Evolutionary conservation across 2,329 filamentous ascomycete genomes (phyloP), one percentile per base, ranked within the genome.

Genomic region (Microdochium nivale): DNA sequence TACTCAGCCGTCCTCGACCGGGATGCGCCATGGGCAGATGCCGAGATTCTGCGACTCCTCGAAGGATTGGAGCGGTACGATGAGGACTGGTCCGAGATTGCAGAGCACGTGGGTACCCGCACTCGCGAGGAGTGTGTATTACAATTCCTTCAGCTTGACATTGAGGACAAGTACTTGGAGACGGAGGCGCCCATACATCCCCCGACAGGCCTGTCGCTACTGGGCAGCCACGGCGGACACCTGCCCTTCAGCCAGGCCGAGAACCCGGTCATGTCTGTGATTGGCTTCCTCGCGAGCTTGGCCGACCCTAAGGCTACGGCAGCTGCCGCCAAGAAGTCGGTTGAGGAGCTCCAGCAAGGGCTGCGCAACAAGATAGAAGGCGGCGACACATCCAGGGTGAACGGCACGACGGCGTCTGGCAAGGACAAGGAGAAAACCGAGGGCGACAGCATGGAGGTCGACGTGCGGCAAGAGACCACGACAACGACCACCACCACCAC

Each of bases 131-230:
- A 99, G 71, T 99, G 94, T 67, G 92, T 97, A 16, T 79, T 97
- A 60, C 94, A 96, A 66, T 99, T 99, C 74, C 70, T 99, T 57
- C 90, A 96, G 65, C 77, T 99, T 33, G 92, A 96, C 59, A 99
- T 99, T 55, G 94, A 97, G 67, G 92, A 96, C 73, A 95, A 95
- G 67, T 99, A 96, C 64, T 76, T 96, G 10, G 91, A 97, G 61
- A 83, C 89, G 8, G 85, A 92, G 61, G 76, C 79, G 8, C 61
- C 68, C 11, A 68, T 79, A 50, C 75, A 73, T 53, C 74, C 75
- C 48, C 77, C 76, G 11, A 79, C 72, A 1, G 80, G 83, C 8
- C 73, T 88, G 51, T 75, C 81, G 52, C 74, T 87, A 75, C 74
- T 94, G 33, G 86, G 87, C 32, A 79, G 83, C 52, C 80, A 89